phyloP scores from a whole-genome alignment of 306 rosid species.

The Rosa persica region DNA sequence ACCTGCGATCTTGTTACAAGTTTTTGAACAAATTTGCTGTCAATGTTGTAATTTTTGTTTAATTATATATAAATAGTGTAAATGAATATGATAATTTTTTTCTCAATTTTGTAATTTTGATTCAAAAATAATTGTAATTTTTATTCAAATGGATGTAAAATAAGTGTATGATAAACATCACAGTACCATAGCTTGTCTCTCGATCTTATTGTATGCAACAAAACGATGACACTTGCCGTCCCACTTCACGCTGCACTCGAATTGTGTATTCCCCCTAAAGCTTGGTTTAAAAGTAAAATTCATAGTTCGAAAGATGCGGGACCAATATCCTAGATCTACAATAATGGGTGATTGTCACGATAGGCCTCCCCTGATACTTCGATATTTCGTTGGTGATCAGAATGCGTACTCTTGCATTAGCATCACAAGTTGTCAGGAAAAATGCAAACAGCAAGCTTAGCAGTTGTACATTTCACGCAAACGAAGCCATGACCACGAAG shows the following conservation, averaged over 20 bases:
- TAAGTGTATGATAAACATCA: too few relatives aligned
- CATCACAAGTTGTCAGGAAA: background rate
- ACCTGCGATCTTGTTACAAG: too few relatives aligned
- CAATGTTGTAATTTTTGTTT: too few relatives aligned
- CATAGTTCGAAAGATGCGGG: background rate
- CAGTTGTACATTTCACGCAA: background rate
- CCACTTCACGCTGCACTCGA: constrained; percentile 1
- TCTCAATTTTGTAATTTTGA: too few relatives aligned
- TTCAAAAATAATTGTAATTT: too few relatives aligned
- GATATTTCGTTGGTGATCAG: background rate
- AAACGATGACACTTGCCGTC: background rate
- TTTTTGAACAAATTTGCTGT: too few relatives aligned
- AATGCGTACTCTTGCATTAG: background rate
- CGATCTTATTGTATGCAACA: background rate
- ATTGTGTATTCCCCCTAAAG: background rate
- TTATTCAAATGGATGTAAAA: too few relatives aligned
- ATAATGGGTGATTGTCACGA: background rate
- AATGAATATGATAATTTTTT: too few relatives aligned
- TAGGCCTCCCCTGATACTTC: background rate
- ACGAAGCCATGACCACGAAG: background rate
- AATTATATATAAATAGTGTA: too few relatives aligned
- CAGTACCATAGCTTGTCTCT: too few relatives aligned
- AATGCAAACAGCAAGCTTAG: background rate
- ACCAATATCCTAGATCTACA: constrained; percentile 9
- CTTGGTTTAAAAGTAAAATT: background rate